A percentile compares a stretch with the other conserved stretches of the same genome.
Conservation (phyloP, 768 basidiomycete species). For the Auricularia sp. region DNA sequence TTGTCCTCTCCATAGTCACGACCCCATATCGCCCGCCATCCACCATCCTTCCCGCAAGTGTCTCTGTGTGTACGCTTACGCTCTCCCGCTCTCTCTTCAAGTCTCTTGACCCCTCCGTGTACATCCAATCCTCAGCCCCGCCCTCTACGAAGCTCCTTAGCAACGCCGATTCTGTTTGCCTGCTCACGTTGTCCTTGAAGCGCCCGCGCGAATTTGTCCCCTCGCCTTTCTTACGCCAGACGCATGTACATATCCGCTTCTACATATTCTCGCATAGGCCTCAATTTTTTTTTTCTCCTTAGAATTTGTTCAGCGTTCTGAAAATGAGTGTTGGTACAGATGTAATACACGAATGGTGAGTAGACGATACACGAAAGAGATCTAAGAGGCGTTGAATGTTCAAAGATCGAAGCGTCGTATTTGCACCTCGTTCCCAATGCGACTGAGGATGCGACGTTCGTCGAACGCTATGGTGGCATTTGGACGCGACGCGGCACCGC, state of each 20-base stretch:
- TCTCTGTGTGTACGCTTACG: not conserved
- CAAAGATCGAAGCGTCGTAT: constrained; percentile 3
- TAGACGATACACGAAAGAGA: not conserved
- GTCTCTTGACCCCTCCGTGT: not conserved
- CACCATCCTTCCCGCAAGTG: not conserved
- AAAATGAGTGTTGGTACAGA: not conserved
- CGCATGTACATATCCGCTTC: not conserved
- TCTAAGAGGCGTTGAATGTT: not conserved
- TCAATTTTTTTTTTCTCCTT: too few species aligned
- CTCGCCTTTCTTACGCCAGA: not conserved
- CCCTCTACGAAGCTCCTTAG: not conserved
- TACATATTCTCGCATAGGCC: not conserved
- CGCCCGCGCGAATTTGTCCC: not conserved
- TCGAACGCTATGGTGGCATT: constrained; percentile 2
- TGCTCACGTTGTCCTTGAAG: not conserved
- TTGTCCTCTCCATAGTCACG: not conserved
- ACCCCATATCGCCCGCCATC: not conserved
- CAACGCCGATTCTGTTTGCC: not conserved
- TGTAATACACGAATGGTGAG: not conserved
- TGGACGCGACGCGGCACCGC: not conserved
- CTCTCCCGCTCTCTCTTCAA: not conserved
- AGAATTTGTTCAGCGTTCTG: too few species aligned
- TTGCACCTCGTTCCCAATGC: not conserved
- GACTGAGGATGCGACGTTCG: not conserved
- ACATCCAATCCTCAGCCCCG: not conserved